Evolutionary conservation across 2,329 filamentous ascomycete species (phyloP), one percentile per base, ranked within the genome.

Genomic region (Proliferodiscus dingleyae): DNA sequence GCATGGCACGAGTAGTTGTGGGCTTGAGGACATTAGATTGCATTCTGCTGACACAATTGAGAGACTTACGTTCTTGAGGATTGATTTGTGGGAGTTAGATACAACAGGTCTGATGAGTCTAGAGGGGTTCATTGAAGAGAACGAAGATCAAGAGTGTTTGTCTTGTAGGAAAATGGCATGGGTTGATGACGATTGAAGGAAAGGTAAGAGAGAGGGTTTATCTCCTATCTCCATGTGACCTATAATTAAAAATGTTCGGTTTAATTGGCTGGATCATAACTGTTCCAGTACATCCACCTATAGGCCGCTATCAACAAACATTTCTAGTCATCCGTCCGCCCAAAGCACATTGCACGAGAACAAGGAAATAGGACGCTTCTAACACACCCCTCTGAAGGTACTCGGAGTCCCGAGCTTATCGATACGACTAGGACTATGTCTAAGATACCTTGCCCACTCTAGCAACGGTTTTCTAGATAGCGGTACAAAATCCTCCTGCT

Each of bases 1-100:
- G 86, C 87, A 93, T 93, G 56, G 70, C 70, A 49, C 57, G 57
- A 22, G 53, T 43, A 10, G 51, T 24, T 16, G 40, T 18, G 36
- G 36, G 50, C 54, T 58, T 48, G 26, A 45, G 51, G 37, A 42
- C 39, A 37, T 49, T 23, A 49, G 23, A 21, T 7, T 5, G 34
- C 11, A 10, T n/a, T n/a, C 19, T 15, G 21, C 3, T 9, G n/a
- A 10, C 23, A 22, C 8, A 11, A 23, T 13, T 6, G 34, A 24
- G 11, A 24, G 24, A 33, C 48, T 37, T 41, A 56, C 55, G 32
- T 46, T 55, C 15, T 44, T 40, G 32, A 49, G 47, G 34, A 53
- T 11, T 11, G 43, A 47, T 45, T 43, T 24, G 21, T 53, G 34
- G 38, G 43, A 42, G 3, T 46, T 39, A 39, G 43, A 47, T 15